phyloP scores from a whole-genome alignment of 2,329 filamentous ascomycete species.

The Talaromyces albobiverticillius region DNA sequence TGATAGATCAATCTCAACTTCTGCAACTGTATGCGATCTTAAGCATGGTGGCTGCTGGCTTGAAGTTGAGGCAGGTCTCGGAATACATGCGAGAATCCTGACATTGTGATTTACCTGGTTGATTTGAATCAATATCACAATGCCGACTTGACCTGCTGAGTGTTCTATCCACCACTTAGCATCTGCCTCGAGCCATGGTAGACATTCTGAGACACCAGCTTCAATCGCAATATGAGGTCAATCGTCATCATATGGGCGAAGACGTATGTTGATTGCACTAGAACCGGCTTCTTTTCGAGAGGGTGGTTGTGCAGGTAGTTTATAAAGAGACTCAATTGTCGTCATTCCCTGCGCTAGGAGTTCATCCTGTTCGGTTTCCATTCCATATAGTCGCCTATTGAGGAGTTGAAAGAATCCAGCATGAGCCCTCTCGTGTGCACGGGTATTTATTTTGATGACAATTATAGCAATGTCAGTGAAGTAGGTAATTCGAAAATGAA shows the following conservation, averaged over 20 bases:
- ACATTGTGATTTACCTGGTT: neutral
- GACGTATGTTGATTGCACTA: neutral
- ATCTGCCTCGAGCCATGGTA: neutral
- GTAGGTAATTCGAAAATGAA: neutral
- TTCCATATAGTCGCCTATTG: too few species aligned
- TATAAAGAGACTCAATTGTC: neutral
- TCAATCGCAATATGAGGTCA: slow-evolving; percentile 4
- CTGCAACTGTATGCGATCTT: neutral
- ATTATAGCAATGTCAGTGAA: neutral
- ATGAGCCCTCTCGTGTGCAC: neutral
- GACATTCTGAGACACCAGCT: neutral
- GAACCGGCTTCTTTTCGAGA: neutral
- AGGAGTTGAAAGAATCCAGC: too few species aligned
- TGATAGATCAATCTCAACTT: neutral
- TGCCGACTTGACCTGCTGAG: neutral
- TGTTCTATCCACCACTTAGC: slow-evolving; percentile 5
- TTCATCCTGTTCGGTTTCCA: neutral
- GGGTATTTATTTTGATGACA: neutral
- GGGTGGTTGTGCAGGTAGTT: too few species aligned
- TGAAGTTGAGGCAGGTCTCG: neutral
- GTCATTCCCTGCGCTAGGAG: neutral
- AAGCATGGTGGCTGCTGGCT: too few species aligned
- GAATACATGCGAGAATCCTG: too few species aligned
- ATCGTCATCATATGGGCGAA: slow-evolving; percentile 6
- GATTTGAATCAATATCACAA: neutral